Base-by-base conservation (phyloP, 371 early-diverging fungal genomes). In the Rhizopus arrhizus region DNA sequence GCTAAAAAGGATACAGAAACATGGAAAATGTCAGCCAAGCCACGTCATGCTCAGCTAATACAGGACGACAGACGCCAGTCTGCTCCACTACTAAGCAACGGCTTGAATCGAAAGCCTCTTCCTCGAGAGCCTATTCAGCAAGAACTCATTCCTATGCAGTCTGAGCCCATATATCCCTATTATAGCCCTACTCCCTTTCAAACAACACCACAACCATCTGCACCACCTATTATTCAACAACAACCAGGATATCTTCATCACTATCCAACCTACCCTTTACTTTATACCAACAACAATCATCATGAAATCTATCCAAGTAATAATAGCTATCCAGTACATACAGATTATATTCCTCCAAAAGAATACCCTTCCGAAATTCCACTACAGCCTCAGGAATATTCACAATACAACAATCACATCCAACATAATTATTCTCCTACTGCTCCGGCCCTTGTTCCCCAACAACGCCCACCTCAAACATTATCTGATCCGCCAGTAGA, bases 11-110 rank as follows among this genome's bases (percentile, higher is more conserved):
- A 58, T 3, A 41, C 31, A 3, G 66, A 66, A 33, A 58, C 16
- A 10, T 66, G 66, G 66, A 66, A 66, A 45, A 66, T 66, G 66
- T 66, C 66, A 35, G 55, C 47, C 9, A 61, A 48, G 33, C 61
- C 61, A 35, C 61, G 58, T 35, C 66, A 61, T 61, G 66, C 66
- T 35, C 66, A 66, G 36, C 38, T 53, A 4, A 22, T 61, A 22
- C 36, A 62, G 9, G 53, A 62, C 4, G 54, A 53, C 28, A 41
- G 58, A 56, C 51, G 62, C 32, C 59, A 61, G 16, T 66, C 67
- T 5, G 53, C 59, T 22, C 47, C 52, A 9, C 38, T 52, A 38
- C 5, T 38, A 11, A 38, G 40, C 13, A 38, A 2, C 13, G 11
- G 13, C 3, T 13, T 45, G 46, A 45, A 48, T 4, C 61, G 38